Evolutionary conservation across 2,329 filamentous ascomycete genomes (phyloP).

Genomic region (Pyrenophora teres): DNA sequence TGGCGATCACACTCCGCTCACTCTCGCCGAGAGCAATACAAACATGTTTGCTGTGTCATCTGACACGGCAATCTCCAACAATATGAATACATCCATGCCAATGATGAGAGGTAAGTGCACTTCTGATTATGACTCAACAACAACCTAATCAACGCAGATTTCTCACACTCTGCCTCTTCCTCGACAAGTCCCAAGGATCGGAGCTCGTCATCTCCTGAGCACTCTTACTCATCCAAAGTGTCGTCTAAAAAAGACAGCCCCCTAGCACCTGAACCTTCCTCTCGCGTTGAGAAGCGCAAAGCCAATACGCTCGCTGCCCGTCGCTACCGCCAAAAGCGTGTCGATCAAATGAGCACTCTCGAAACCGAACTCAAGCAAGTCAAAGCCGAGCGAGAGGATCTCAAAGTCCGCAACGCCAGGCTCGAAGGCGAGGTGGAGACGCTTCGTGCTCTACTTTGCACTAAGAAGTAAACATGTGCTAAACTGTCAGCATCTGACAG

Average conservation of each 20-base stretch:
- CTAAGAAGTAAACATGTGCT: constrained; percentile 30
- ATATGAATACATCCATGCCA: constrained; percentile 24
- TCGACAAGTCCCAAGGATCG: constrained; percentile 31
- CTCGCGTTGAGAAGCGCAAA: constrained; percentile 60
- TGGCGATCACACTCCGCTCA: constrained; percentile 16
- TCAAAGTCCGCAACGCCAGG: constrained; percentile 65
- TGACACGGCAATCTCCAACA: constrained; percentile 16
- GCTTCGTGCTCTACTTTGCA: constrained; percentile 58
- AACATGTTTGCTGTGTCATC: constrained; percentile 27
- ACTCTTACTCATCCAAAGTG: constrained; percentile 29
- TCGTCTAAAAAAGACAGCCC: constrained; percentile 28
- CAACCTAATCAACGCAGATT: constrained; percentile 26
- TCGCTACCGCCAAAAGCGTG: constrained; percentile 71
- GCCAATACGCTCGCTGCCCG: constrained; percentile 73
- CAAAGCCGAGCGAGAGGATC: constrained; percentile 65
- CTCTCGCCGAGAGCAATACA: constrained; percentile 17
- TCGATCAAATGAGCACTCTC: constrained; percentile 67
- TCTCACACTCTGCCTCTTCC: constrained; percentile 34
- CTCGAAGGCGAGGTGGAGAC: constrained; percentile 69
- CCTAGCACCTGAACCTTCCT: constrained; percentile 29
- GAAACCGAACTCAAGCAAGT: constrained; percentile 64
- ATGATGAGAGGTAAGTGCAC: constrained; percentile 34
- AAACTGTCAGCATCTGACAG: constrained; percentile 20
- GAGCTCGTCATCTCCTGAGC: constrained; percentile 35
- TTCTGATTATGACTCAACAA: not conserved